These are phyloP conservation scores for Plasmodium gonderi DNA, from an alignment of 169 alveolate genomes.

Conservation along the genomic window DNA sequence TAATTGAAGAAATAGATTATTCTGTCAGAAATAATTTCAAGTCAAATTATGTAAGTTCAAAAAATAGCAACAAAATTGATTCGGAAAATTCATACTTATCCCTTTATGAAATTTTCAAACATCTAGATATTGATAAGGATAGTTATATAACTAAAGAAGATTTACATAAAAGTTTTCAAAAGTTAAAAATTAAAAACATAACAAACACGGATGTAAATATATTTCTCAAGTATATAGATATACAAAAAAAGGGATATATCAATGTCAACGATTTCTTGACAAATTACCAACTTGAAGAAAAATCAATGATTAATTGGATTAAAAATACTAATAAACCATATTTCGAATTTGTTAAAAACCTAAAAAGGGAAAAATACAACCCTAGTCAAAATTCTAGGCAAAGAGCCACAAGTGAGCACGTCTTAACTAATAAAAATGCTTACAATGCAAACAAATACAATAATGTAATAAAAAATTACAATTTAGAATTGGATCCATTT, in stretches of 20 bases:
- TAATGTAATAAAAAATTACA: constrained; percentile 35
- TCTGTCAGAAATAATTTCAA: constrained; percentile 57
- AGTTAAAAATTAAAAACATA: constrained; percentile 48
- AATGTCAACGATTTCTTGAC: constrained; percentile 52
- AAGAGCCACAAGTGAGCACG: constrained; percentile 36
- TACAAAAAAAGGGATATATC: constrained; percentile 59
- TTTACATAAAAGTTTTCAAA: constrained; percentile 34
- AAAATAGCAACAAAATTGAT: neutral
- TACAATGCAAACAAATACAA: constrained; percentile 38
- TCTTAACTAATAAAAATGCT: constrained; percentile 40
- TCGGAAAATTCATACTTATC: constrained; percentile 38
- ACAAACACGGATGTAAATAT: constrained; percentile 42
- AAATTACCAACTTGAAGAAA: constrained; percentile 67
- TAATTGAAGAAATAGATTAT: constrained; percentile 70
- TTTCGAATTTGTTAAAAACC: constrained; percentile 59
- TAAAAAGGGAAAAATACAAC: constrained; percentile 14
- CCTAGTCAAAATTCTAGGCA: neutral
- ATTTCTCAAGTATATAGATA: constrained; percentile 66
- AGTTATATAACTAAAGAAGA: constrained; percentile 73
- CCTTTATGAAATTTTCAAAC: constrained; percentile 61
- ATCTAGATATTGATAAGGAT: constrained; percentile 58
- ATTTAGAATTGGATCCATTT: constrained; percentile 40
- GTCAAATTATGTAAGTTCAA: constrained; percentile 26
- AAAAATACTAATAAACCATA: constrained; percentile 74
- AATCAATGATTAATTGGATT: constrained; percentile 66